These are phyloP conservation scores for Clavispora fructus DNA, from an alignment of 805 yeast genomes.

Conservation along the genomic window DNA sequence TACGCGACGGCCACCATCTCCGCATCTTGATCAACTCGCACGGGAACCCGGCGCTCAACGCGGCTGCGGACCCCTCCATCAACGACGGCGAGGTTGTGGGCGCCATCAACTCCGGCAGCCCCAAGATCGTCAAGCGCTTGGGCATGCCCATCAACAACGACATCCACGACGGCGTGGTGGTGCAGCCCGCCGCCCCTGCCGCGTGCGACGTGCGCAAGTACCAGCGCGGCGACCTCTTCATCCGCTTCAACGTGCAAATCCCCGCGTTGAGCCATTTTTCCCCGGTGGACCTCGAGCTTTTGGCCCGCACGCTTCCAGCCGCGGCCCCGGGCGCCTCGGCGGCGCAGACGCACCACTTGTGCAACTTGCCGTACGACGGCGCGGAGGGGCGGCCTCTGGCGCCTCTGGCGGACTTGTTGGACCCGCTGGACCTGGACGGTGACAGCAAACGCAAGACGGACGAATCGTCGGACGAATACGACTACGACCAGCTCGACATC, in stretches of 20 bases:
- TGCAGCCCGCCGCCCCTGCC: conserved; percentile 19
- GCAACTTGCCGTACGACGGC: conserved; percentile 5
- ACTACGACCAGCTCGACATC: conserved; percentile 12
- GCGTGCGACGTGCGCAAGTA: conserved; percentile 4
- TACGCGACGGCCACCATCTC: conserved; percentile 28
- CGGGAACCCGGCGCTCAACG: conserved; percentile 18
- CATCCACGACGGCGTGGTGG: conserved; percentile 19
- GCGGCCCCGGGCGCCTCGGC: conserved; percentile 4
- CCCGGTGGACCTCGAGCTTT: conserved; percentile 5
- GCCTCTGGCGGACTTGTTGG: neutral
- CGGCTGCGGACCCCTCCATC: conserved; percentile 9
- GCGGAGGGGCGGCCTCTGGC: no score
- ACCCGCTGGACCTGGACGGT: neutral
- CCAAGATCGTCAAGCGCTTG: conserved; percentile 43
- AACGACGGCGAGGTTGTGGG: conserved; percentile 48
- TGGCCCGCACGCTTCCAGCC: conserved; percentile 10
- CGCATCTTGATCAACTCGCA: conserved; percentile 32
- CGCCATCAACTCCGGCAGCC: conserved; percentile 42
- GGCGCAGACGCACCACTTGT: conserved; percentile 7
- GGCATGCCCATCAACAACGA: conserved; percentile 58
- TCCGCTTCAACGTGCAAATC: conserved; percentile 33
- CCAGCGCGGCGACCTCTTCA: conserved; percentile 32
- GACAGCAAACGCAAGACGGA: neutral
- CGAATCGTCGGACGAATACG: conserved; percentile 8
- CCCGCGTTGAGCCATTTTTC: conserved; percentile 27